These are phyloP conservation scores for Pseudogymnoascus pannorum DNA, from an alignment of 2,329 filamentous ascomycete species.

Conservation along the genomic window DNA sequence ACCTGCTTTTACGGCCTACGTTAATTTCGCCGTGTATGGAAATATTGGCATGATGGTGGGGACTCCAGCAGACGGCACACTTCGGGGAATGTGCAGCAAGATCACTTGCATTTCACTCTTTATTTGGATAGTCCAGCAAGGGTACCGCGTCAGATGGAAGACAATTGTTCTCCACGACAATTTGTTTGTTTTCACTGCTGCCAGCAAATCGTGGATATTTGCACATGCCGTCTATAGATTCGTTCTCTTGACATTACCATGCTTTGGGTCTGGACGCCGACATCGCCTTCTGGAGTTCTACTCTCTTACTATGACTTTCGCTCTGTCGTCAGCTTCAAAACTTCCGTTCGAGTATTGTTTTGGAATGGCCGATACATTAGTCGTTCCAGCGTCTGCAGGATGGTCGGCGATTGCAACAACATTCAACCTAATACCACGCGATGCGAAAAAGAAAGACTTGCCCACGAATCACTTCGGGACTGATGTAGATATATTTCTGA, in stretches of 20 bases:
- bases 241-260: conserved; percentile 22
- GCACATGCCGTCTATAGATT: conserved; percentile 23
- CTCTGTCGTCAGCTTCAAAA: conserved; percentile 11
- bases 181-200: conserved; percentile 22
- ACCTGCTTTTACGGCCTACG: conserved; percentile 19
- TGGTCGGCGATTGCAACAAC: conserved; percentile 17
- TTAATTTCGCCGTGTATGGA: conserved; percentile 22
- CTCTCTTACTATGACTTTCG: conserved; percentile 16
- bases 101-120: conserved; percentile 15
- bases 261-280: conserved; percentile 23
- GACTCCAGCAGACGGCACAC: conserved; percentile 19
- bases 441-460: conserved; percentile 13
- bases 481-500: conserved; percentile 14
- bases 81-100: conserved; percentile 21
- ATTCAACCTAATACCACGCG: conserved; percentile 15
- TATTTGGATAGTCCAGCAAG: conserved; percentile 16
- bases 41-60: conserved; percentile 22
- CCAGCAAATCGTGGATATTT: conserved; percentile 24
- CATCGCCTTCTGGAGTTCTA: conserved; percentile 22
- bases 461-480: conserved; percentile 13
- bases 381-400: conserved; percentile 15
- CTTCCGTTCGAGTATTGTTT: conserved; percentile 18
- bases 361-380: conserved; percentile 17
- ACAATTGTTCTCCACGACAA: conserved; percentile 18
- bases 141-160: conserved; percentile 18